phyloP scores from a whole-genome alignment of 805 yeast genomes.

The Metschnikowia bowlesiae region DNA sequence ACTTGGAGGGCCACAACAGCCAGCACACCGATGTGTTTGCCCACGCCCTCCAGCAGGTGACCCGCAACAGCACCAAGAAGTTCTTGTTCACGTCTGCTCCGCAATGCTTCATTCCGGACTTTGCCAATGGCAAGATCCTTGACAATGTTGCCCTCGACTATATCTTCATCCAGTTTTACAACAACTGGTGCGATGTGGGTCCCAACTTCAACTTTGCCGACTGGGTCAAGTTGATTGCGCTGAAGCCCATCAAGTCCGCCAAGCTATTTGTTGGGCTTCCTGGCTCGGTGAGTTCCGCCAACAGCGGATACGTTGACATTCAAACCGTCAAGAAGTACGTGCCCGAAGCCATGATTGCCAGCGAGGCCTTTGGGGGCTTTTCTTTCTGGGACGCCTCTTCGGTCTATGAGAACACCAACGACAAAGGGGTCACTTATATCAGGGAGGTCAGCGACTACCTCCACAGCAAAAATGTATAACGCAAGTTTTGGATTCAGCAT shows the following conservation, averaged over 20 bases:
- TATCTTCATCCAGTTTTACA: conserved; percentile 85
- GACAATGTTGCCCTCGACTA: conserved; percentile 64
- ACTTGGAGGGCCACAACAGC: conserved; percentile 46
- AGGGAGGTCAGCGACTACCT: conserved; percentile 6
- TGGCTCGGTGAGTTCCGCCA: conserved; percentile 45
- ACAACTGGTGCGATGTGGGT: conserved; percentile 61
- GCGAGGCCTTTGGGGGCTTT: conserved; percentile 55
- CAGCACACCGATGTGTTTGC: conserved; percentile 63
- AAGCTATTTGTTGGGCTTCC: conserved; percentile 77
- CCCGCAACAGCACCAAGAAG: conserved; percentile 36
- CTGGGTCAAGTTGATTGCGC: conserved; percentile 63
- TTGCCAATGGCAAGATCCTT: conserved; percentile 31
- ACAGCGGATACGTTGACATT: conserved; percentile 46
- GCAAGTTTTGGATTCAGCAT: too few relatives aligned
- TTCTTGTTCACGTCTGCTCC: conserved; percentile 88
- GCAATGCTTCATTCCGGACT: conserved; percentile 87
- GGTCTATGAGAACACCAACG: conserved; percentile 42
- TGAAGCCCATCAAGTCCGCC: conserved; percentile 59
- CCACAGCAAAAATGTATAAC: background rate
- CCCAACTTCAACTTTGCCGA: conserved; percentile 51
- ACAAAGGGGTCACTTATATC: conserved; percentile 8
- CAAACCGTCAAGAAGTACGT: conserved; percentile 18
- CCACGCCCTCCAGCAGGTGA: conserved; percentile 30
- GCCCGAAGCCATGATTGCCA: conserved; percentile 6
- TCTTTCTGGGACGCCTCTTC: conserved; percentile 84